These are phyloP conservation scores for Aspergillus floridensis DNA, from an alignment of 2,329 filamentous ascomycete species.

Conservation along the genomic window DNA sequence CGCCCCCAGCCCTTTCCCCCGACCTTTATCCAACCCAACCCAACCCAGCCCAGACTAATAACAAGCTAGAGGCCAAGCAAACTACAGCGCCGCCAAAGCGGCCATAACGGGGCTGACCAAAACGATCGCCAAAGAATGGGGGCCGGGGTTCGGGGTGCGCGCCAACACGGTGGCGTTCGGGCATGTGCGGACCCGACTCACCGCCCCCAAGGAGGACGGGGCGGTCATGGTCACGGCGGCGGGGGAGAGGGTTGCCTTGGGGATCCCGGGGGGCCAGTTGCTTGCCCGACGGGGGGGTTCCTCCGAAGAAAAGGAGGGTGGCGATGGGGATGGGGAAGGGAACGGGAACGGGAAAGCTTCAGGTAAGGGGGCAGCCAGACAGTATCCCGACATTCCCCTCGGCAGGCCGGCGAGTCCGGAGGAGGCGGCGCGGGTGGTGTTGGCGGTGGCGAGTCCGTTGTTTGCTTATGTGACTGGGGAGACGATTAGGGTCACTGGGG, in stretches of 20 bases:
- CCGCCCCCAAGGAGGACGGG: conserved; percentile 79
- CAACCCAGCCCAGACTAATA: neutral
- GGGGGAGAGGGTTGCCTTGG: conserved; percentile 71
- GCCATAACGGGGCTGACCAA: conserved; percentile 80
- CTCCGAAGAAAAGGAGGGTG: no score
- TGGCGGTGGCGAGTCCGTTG: conserved; percentile 77
- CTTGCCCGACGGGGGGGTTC: conserved; percentile 23
- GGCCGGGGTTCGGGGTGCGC: conserved; percentile 75
- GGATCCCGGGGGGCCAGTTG: conserved; percentile 65
- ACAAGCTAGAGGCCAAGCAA: conserved; percentile 65
- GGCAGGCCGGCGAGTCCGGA: conserved; percentile 72
- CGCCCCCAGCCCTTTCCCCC: conserved; percentile 8
- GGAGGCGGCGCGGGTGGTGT: conserved; percentile 73
- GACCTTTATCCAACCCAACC: neutral
- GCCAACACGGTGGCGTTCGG: conserved; percentile 84
- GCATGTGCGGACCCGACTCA: conserved; percentile 74
- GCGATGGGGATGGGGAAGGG: neutral
- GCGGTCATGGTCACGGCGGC: conserved; percentile 74
- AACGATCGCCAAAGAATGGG: conserved; percentile 91
- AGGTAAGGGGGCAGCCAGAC: no score
- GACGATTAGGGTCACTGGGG: conserved; percentile 82
- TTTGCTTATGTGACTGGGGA: conserved; percentile 84
- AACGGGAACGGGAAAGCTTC: conserved; percentile 22
- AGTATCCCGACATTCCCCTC: conserved; percentile 70
- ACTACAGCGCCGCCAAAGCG: conserved; percentile 83